phyloP scores from a whole-genome alignment of 78 protist species.

The Dictyostelium purpureum region DNA sequence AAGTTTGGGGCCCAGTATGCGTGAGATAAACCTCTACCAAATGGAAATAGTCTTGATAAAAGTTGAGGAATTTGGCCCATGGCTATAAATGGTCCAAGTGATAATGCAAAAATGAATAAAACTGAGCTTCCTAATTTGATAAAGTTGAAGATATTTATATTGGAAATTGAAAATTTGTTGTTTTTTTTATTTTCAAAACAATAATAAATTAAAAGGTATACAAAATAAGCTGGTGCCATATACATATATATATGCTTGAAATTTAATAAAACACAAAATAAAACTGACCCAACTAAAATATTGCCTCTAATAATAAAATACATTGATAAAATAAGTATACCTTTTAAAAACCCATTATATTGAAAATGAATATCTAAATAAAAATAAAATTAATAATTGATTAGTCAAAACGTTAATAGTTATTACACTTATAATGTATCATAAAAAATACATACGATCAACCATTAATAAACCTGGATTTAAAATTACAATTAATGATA shows the following conservation, averaged over 20 bases:
- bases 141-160: conserved; percentile 28
- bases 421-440: too few species aligned
- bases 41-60: conserved; percentile 94
- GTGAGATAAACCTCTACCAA: conserved; percentile 95
- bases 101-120: conserved; percentile 40
- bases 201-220: conserved; percentile 74
- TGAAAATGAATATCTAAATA: conserved; percentile 90
- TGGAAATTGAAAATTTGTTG: neutral
- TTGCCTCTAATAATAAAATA: conserved; percentile 24
- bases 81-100: conserved; percentile 78
- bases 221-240: conserved; percentile 90
- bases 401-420: neutral
- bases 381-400: neutral
- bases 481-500: conserved; percentile 33
- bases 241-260: conserved; percentile 94
- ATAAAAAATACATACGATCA: conserved; percentile 77
- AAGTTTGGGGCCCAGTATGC: conserved; percentile 98
- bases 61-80: conserved; percentile 83
- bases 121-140: conserved; percentile 75
- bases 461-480: conserved; percentile 89
- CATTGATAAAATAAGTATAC: conserved; percentile 73
- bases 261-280: conserved; percentile 83
- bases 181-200: conserved; percentile 28
- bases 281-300: conserved; percentile 10
- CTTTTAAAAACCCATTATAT: conserved; percentile 94